Base-by-base conservation (phyloP, 352 stramenopile genomes). In the Globisporangium uncinulatum region DNA sequence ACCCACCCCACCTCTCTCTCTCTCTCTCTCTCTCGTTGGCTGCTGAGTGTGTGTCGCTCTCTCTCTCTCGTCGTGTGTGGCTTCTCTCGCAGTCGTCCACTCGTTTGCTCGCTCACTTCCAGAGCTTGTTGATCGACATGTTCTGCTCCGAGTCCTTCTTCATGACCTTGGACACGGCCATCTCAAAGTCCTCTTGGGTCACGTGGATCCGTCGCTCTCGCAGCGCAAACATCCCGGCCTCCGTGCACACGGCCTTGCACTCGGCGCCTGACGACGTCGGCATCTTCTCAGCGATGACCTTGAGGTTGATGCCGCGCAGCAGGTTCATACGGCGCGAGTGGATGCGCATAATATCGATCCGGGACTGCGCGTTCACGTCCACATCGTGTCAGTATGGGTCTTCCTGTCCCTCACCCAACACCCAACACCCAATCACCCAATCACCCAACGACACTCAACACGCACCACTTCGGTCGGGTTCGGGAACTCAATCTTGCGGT, bases 141-240 rank as follows among this genome's bases (percentile, higher is more conserved):
- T 92, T 92, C 64, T 89, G 79, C 66, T 99, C 97, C 54, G 87
- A 93, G 66, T 99, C 97, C 83, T 99, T 99, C 96, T 99, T 99
- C 97, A 99, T 99, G 58, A 99, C 97, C 88, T 99, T 99, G 54
- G 92, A 97, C 24, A 99, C 97, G 11, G 97, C 96, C 97, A 99
- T 99, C 75, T 99, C 97, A 74, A 99, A 99, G 81, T 99, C 97
- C 82, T 99, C 97, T 71, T 99, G 97, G 29, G 97, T 99, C 24
- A 99, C 97, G 82, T 99, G 97, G 54, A 99, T 98, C 59, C 97
- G 89, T 63, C 97, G 88, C 82, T 99, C 97, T 63, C 97, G 85
- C 43, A 99, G 74, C n/a, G 97, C 97, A 86, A 99, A 99, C 97
- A 99, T 99, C 51, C 97, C 97, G 14, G 97, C 97, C 70, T 99